phyloP scores from a whole-genome alignment of 1,284 basidiomycete genomes.

The Cryptococcus hybrid region DNA sequence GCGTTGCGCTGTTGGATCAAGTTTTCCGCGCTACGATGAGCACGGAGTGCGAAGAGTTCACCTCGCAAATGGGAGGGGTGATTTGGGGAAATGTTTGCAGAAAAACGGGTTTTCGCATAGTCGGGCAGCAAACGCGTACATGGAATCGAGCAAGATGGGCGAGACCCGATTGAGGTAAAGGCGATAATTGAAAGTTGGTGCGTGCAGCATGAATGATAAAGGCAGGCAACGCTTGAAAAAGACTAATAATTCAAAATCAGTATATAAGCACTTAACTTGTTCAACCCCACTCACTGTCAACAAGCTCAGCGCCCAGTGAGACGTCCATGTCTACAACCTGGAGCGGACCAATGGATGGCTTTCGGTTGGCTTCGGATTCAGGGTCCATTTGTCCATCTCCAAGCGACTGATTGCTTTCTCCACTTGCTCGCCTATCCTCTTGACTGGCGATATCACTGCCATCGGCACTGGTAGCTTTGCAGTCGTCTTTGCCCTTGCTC shows the following conservation, averaged over 20 bases:
- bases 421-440: conserved; percentile 3
- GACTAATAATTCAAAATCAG: conserved; percentile 17
- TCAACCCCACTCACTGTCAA: conserved; percentile 32
- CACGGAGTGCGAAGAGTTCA: conserved; percentile 41
- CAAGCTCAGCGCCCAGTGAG: conserved; percentile 36
- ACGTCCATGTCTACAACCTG: conserved; percentile 41
- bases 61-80: conserved; percentile 39
- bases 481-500: conserved; percentile 7
- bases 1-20: conserved; percentile 28
- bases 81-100: conserved; percentile 28
- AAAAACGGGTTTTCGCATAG: conserved; percentile 13
- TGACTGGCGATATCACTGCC: background rate
- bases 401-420: conserved; percentile 12
- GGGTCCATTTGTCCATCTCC: conserved; percentile 13
- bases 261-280: background rate
- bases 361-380: conserved; percentile 2
- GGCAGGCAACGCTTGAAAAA: conserved; percentile 51
- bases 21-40: conserved; percentile 32
- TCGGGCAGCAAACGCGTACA: conserved; percentile 50
- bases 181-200: conserved; percentile 51
- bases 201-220: conserved; percentile 50
- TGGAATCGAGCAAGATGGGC: conserved; percentile 49
- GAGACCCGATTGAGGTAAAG: conserved; percentile 48
- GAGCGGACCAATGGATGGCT: conserved; percentile 16
- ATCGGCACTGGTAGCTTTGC: background rate